phyloP scores from a whole-genome alignment of 352 stramenopile genomes.

The Phytophthora pini region DNA sequence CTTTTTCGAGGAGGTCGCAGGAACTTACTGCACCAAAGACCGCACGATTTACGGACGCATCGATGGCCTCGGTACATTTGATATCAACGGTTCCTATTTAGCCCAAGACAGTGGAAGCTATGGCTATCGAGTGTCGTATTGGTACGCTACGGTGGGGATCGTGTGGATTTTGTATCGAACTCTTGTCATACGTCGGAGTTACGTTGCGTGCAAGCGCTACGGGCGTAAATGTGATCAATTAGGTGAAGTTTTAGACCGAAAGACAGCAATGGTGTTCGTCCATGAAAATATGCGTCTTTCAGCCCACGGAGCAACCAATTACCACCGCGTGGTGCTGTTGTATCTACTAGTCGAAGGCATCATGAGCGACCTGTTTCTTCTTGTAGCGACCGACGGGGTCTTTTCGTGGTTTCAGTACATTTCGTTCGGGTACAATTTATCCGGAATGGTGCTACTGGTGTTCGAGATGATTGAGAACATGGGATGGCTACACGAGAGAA shows the following conservation, averaged over 20 bases:
- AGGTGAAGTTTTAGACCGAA: constrained; percentile 6
- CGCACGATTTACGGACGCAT: constrained; percentile 17
- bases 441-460: constrained; percentile 15
- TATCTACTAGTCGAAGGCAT: constrained; percentile 32
- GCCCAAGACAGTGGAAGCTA: constrained; percentile 2
- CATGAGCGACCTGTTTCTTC: constrained; percentile 36
- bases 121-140: constrained; percentile 20
- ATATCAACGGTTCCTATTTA: constrained; percentile 22
- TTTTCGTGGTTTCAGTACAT: constrained; percentile 32
- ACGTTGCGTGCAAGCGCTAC: constrained; percentile 14
- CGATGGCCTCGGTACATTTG: constrained; percentile 14
- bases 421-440: constrained; percentile 38
- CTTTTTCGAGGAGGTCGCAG: constrained; percentile 18
- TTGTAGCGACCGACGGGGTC: constrained; percentile 27
- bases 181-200: constrained; percentile 20
- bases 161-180: constrained; percentile 19
- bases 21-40: constrained; percentile 20
- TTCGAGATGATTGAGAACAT: constrained; percentile 28
- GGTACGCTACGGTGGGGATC: constrained; percentile 6
- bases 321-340: constrained; percentile 18
- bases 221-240: constrained; percentile 13
- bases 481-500: constrained; percentile 8
- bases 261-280: constrained; percentile 15
- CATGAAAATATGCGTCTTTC: constrained; percentile 22
- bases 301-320: constrained; percentile 22